Base-by-base conservation (phyloP, 345 rosid species). In the Draba incana region DNA sequence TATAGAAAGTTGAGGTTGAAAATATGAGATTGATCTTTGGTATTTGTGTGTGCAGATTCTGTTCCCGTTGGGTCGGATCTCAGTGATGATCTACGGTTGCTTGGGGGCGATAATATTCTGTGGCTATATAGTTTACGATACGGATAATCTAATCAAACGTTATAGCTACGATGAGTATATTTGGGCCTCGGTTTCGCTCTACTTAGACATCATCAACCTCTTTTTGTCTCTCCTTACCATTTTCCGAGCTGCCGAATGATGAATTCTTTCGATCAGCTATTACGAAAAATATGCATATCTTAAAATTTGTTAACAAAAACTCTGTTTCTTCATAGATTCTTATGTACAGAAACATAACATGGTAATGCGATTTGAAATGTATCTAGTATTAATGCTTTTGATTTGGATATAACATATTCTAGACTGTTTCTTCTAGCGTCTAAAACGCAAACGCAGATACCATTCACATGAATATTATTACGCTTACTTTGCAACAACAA, bases 141-240 rank as follows among this genome's bases (percentile, higher is more conserved):
- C 97, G 0, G 97, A 88, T 78, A 91, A 91, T 73, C 81, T 91
- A 58, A 91, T 91, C 82, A 91, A 91, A 77, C 91, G 96, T 8
- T 80, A 68, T 74, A 31, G 81, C 3, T 90, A 91, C 16, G 97
- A 88, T 63, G 96, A 91, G 10, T 88, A 91, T 43, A 88, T 91
- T 24, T 91, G 97, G 97, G 97, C 97, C 25, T 82, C 97, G 0
- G 85, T 91, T n/a, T 46, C 86, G 11, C 75, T 91, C 58, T 91
- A 91, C 69, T 77, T 91, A 15, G 97, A 91, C 55, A 80, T 88
- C 70, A 75, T 88, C 31, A 91, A 88, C 68, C 90, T 91, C 70
- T 91, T 91, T 80, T 83, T 91, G 39, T 66, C 95, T 4, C 66
- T 91, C 65, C 72, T 88, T 1, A 86, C 90, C 15, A 10, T 91